Evolutionary conservation across 495 filamentous ascomycete species (phyloP).

Genomic region (Staphylotrichum longicolle): DNA sequence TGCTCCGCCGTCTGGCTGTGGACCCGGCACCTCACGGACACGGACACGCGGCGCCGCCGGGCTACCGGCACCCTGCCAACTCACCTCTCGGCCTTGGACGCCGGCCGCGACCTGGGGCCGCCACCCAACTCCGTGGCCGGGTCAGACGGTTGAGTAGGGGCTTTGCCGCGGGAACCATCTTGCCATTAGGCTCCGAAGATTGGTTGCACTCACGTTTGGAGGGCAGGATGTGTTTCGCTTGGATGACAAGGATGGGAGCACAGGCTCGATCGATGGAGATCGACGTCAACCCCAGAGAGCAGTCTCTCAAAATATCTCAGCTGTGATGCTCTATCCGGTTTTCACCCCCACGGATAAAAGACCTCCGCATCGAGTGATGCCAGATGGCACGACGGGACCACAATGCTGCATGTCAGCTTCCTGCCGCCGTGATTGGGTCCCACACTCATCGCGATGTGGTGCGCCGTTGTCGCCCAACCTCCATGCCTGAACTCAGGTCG

Average conservation of each 20-base stretch:
- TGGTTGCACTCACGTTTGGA: too few species aligned
- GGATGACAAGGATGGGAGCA: too few species aligned
- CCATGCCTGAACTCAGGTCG: conserved; percentile 28
- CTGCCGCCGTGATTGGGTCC: conserved; percentile 36
- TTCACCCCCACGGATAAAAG: conserved; percentile 28
- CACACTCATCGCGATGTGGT: conserved; percentile 25
- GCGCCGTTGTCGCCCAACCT: conserved; percentile 35
- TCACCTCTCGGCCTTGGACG: neutral
- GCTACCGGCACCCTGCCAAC: conserved; percentile 8
- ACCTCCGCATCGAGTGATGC: conserved; percentile 31
- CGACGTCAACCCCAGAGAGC: neutral
- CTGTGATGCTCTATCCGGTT: conserved; percentile 7
- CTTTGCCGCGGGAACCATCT: too few species aligned
- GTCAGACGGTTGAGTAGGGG: neutral
- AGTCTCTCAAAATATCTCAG: neutral
- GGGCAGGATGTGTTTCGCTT: too few species aligned
- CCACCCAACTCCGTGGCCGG: neutral
- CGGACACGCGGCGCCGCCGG: conserved; percentile 14
- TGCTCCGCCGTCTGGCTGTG: neutral
- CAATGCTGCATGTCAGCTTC: conserved; percentile 28
- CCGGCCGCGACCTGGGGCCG: too few species aligned
- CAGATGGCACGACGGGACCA: conserved; percentile 34
- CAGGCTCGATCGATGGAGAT: neutral
- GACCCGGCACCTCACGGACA: neutral
- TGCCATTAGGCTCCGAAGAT: too few species aligned